Percentiles rank a stretch among this genome's conserved stretches.
These are phyloP conservation scores for Chaetomidium leptoderma DNA, from an alignment of 495 filamentous ascomycete genomes.

Conservation along the genomic window DNA sequence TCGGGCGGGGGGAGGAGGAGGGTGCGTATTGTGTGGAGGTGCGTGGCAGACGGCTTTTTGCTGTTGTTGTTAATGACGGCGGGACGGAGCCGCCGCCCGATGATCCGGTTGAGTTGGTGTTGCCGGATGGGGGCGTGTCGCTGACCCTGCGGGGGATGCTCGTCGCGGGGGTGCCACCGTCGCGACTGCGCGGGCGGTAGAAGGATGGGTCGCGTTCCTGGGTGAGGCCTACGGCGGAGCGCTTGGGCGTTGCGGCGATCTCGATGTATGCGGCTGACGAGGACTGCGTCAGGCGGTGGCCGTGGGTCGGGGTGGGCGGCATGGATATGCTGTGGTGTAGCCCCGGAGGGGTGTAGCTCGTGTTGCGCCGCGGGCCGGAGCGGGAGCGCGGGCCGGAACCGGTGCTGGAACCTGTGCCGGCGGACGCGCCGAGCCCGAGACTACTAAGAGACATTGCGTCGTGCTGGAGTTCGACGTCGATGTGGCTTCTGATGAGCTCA, in stretches of 20 bases:
- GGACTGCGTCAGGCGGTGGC: slow-evolving; percentile 36
- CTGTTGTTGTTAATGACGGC: not conserved
- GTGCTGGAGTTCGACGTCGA: slow-evolving; percentile 43
- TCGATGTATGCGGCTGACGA: slow-evolving; percentile 40
- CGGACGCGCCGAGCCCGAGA: slow-evolving; percentile 16
- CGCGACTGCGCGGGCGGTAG: slow-evolving; percentile 47
- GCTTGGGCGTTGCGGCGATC: slow-evolving; percentile 43
- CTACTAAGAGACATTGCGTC: slow-evolving; percentile 23
- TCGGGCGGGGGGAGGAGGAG: slow-evolving; percentile 28
- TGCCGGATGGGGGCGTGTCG: slow-evolving; percentile 15
- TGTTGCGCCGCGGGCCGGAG: slow-evolving; percentile 40
- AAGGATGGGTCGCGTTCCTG: slow-evolving; percentile 39
- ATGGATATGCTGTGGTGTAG: slow-evolving; percentile 41
- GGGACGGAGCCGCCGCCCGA: not conserved
- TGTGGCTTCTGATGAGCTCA: slow-evolving; percentile 64
- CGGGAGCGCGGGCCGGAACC: slow-evolving; percentile 35
- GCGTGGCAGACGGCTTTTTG: slow-evolving; percentile 38
- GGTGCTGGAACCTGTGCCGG: slow-evolving; percentile 21
- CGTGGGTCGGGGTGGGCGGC: slow-evolving; percentile 47
- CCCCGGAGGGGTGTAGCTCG: slow-evolving; percentile 48
- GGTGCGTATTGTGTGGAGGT: slow-evolving; percentile 32
- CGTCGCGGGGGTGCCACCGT: slow-evolving; percentile 35
- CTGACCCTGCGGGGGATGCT: slow-evolving; percentile 41
- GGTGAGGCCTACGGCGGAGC: slow-evolving; percentile 34
- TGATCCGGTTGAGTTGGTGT: not conserved